Conservation (phyloP, 106 monocot species). For the Hemerocallis citrina region DNA sequence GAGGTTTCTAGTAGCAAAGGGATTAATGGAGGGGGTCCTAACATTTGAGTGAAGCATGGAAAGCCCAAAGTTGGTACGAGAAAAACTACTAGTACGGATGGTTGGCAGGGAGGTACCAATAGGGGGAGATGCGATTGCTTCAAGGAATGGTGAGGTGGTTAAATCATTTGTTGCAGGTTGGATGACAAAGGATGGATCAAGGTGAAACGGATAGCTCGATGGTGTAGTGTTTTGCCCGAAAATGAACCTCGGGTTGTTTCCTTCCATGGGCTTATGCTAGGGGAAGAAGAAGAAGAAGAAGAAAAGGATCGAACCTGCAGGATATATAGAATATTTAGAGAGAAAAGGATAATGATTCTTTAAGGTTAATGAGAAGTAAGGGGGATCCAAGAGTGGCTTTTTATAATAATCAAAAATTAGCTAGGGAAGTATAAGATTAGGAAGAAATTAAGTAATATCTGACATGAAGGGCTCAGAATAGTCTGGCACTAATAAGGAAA, state of each 20-base stretch:
- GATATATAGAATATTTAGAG: too few relatives aligned
- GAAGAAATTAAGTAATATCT: conserved; percentile 1
- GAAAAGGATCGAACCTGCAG: neutral
- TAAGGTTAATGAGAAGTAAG: neutral
- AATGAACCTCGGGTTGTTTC: conserved; percentile 2
- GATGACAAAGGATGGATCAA: neutral
- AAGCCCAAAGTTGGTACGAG: neutral
- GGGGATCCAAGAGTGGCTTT: neutral
- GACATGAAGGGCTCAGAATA: neutral
- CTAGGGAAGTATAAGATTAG: neutral
- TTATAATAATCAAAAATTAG: neutral
- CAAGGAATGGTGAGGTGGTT: neutral
- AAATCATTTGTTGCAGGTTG: neutral
- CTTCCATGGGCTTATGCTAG: too few relatives aligned
- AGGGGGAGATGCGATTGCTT: neutral
- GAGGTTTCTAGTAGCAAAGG: neutral
- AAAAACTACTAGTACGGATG: neutral
- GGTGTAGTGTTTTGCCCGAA: neutral
- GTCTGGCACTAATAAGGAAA: neutral
- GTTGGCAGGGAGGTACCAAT: neutral
- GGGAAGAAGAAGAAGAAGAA: too few relatives aligned
- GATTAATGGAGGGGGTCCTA: neutral
- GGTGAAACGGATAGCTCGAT: neutral
- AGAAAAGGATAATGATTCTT: neutral
- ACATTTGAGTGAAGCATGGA: neutral